Evolutionary conservation across 768 basidiomycete genomes (phyloP).

Genomic region (Termitomyces sp.): DNA sequence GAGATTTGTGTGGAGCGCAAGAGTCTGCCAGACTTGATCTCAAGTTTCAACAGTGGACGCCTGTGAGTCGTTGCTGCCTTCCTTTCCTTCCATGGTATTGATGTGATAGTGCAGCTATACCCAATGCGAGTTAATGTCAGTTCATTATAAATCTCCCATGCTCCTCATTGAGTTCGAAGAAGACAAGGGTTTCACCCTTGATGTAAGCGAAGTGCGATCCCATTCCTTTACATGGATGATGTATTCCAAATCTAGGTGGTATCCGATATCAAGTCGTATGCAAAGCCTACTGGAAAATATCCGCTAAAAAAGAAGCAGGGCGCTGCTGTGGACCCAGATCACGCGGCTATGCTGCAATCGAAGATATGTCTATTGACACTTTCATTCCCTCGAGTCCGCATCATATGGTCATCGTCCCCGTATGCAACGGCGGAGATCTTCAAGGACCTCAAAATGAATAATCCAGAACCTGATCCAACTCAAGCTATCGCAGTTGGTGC

Average conservation of each 20-base stretch:
- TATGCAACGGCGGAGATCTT: constrained; percentile 91
- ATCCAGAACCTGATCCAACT: constrained; percentile 72
- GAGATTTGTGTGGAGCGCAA: constrained; percentile 97
- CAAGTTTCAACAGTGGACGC: constrained; percentile 90
- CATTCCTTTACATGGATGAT: neutral
- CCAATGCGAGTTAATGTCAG: constrained; percentile 96
- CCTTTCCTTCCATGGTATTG: neutral
- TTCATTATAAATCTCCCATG: constrained; percentile 91
- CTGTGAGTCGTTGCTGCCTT: constrained; percentile 51
- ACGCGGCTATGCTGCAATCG: constrained; percentile 65
- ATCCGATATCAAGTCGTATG: constrained; percentile 63
- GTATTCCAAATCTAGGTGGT: constrained; percentile 36
- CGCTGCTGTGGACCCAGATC: constrained; percentile 21
- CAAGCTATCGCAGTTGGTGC: constrained; percentile 78
- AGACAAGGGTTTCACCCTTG: constrained; percentile 89
- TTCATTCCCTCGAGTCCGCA: constrained; percentile 84
- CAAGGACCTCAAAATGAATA: constrained; percentile 79
- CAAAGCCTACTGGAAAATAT: constrained; percentile 53
- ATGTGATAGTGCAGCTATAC: constrained; percentile 58
- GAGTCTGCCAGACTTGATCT: constrained; percentile 87
- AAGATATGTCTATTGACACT: constrained; percentile 88
- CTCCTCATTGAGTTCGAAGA: constrained; percentile 97
- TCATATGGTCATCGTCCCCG: constrained; percentile 97
- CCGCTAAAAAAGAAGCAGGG: constrained; percentile 43
- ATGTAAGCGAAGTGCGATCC: constrained; percentile 39